Conservation (phyloP, 768 basidiomycete species). For the Serendipita sp. region DNA sequence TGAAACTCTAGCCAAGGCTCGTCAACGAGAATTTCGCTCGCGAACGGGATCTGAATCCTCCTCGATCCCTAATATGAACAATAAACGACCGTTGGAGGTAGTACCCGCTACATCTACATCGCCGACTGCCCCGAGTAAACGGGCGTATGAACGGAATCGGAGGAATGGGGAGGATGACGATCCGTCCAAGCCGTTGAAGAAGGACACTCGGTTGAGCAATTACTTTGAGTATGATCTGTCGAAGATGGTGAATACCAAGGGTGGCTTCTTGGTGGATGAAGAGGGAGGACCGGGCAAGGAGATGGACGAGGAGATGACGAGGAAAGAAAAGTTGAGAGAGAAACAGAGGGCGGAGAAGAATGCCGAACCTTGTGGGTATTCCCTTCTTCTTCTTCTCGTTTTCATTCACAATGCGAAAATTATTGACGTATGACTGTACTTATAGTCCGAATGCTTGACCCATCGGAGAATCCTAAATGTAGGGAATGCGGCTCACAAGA, state of each 20-base stretch:
- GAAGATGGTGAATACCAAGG: constrained; percentile 94
- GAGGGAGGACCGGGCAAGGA: constrained; percentile 35
- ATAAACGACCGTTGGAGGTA: constrained; percentile 54
- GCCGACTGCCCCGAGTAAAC: constrained; percentile 30
- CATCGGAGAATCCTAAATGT: constrained; percentile 65
- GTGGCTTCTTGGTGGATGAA: constrained; percentile 87
- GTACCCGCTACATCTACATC: constrained; percentile 43
- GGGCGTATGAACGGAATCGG: constrained; percentile 20
- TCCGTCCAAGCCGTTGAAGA: constrained; percentile 36
- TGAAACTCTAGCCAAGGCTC: constrained; percentile 53
- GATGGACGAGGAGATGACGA: constrained; percentile 53
- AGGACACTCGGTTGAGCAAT: constrained; percentile 54
- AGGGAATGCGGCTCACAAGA: constrained; percentile 74
- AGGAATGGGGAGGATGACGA: constrained; percentile 11
- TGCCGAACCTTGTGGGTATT: constrained; percentile 52
- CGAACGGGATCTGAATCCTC: constrained; percentile 28
- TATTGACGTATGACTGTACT: constrained; percentile 4
- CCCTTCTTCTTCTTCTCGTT: background rate
- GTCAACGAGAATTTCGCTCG: constrained; percentile 37
- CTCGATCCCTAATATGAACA: constrained; percentile 40
- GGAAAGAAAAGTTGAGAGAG: constrained; percentile 73
- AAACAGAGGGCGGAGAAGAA: constrained; percentile 60
- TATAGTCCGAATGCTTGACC: constrained; percentile 65
- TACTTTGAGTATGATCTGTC: constrained; percentile 97
- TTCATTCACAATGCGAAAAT: background rate